Evolutionary conservation across 2,329 filamentous ascomycete genomes (phyloP).

Genomic region (Arthrobotrys megalospora): DNA sequence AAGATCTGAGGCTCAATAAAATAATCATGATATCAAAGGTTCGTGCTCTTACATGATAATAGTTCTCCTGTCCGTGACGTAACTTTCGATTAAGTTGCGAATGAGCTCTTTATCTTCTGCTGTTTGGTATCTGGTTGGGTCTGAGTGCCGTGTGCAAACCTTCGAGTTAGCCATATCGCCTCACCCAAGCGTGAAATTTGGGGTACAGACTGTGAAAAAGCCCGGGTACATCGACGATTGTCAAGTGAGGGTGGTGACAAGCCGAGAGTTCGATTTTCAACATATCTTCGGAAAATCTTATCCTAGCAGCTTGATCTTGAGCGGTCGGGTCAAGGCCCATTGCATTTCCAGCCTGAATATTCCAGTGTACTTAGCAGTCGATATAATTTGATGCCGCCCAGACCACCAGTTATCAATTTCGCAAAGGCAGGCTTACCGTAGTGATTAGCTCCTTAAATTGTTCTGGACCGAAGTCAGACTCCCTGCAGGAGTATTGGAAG

Average conservation of each 20-base stretch:
- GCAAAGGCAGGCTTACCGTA: not conserved
- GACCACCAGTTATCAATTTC: not conserved
- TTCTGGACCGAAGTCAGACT: slow-evolving; percentile 39
- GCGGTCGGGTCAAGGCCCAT: slow-evolving; percentile 62
- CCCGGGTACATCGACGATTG: slow-evolving; percentile 64
- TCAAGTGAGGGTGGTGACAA: slow-evolving; percentile 61
- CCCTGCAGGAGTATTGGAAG: slow-evolving; percentile 31
- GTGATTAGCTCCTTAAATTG: not conserved
- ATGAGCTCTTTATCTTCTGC: slow-evolving; percentile 60
- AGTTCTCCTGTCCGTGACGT: slow-evolving; percentile 61
- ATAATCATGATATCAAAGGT: too few species aligned
- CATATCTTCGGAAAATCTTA: slow-evolving; percentile 62
- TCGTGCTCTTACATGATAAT: slow-evolving; percentile 62
- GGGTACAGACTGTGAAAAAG: slow-evolving; percentile 62
- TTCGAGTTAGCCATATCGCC: too few species aligned
- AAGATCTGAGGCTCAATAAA: too few species aligned
- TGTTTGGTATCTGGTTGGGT: slow-evolving; percentile 62
- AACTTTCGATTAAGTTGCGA: slow-evolving; percentile 60
- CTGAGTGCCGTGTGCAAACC: slow-evolving; percentile 23
- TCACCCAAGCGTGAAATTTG: too few species aligned
- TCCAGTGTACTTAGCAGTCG: too few species aligned
- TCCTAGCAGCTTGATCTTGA: not conserved
- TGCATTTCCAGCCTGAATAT: slow-evolving; percentile 47
- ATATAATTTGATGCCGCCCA: too few species aligned
- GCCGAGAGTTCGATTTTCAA: slow-evolving; percentile 63